Evolutionary conservation across 2,329 filamentous ascomycete genomes (phyloP).

Genomic region (Aureobasidium sp.): DNA sequence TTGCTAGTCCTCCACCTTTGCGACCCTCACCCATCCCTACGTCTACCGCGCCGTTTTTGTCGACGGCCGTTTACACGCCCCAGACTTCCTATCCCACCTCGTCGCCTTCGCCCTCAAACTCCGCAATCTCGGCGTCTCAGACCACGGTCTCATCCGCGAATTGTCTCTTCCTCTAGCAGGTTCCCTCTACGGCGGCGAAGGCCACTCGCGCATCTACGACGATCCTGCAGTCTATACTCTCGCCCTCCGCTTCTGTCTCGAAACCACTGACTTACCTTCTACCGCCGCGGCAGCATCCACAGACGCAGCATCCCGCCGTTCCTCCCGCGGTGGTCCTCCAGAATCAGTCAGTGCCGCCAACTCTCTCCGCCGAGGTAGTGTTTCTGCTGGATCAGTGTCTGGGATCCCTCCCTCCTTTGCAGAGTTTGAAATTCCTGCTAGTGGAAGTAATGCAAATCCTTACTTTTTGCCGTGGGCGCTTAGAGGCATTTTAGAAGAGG

Average conservation of each 20-base stretch:
- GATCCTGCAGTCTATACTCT: conserved; percentile 85
- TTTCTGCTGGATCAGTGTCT: conserved; percentile 27
- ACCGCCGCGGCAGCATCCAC: neutral
- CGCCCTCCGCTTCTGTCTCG: conserved; percentile 52
- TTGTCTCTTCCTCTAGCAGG: conserved; percentile 90
- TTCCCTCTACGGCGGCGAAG: conserved; percentile 91
- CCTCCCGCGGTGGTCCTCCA: conserved; percentile 32
- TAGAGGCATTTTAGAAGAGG: conserved; percentile 92
- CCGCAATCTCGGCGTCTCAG: conserved; percentile 90
- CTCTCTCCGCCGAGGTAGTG: conserved; percentile 35
- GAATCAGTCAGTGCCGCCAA: conserved; percentile 34
- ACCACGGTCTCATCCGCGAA: conserved; percentile 94
- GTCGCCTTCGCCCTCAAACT: conserved; percentile 95
- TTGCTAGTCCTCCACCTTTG: conserved; percentile 80
- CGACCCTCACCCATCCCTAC: conserved; percentile 87
- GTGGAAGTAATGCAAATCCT: conserved; percentile 70
- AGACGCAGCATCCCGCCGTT: neutral
- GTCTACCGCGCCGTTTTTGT: conserved; percentile 98
- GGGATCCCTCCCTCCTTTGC: conserved; percentile 37
- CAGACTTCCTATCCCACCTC: conserved; percentile 93
- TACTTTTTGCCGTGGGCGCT: conserved; percentile 97
- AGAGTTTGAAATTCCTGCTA: conserved; percentile 45
- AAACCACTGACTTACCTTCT: conserved; percentile 42
- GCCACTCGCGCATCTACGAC: conserved; percentile 94
- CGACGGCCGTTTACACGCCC: conserved; percentile 90